Percentiles rank a stretch among this genome's conserved stretches.
Evolutionary conservation across 352 stramenopile genomes (phyloP).

Genomic region (Globisporangium spinosum): DNA sequence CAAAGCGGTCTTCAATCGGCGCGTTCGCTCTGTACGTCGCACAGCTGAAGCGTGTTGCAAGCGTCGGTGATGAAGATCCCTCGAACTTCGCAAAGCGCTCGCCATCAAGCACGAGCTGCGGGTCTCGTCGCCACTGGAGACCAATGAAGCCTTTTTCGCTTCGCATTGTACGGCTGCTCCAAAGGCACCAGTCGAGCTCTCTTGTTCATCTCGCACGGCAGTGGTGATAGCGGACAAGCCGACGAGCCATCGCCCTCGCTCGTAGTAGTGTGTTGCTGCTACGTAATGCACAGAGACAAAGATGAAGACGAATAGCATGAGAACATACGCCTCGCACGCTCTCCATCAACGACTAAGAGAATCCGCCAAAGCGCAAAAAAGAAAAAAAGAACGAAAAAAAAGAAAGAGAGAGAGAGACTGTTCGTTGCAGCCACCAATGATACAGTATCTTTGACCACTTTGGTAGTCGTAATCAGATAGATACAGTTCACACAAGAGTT

Average conservation of each 20-base stretch:
- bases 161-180: neutral
- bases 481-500: neutral
- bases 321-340: neutral
- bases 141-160: neutral
- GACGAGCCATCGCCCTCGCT: neutral
- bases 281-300: neutral
- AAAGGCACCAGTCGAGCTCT: neutral
- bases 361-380: neutral
- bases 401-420: neutral
- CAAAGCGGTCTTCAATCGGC: slow-evolving; percentile 81
- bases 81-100: slow-evolving; percentile 38
- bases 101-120: slow-evolving; percentile 28
- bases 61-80: slow-evolving; percentile 20
- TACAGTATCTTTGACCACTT: neutral
- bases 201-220: neutral
- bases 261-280: neutral
- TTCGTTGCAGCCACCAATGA: neutral
- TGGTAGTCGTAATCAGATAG: neutral
- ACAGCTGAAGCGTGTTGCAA: slow-evolving; percentile 35
- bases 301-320: neutral
- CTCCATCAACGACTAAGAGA: neutral
- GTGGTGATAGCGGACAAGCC: neutral
- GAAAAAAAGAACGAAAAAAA: too few species aligned
- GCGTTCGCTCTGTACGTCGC: slow-evolving; percentile 63
- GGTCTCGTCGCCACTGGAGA: neutral